Conservation (phyloP, 164 flowering plant species). For the Santalum album region DNA sequence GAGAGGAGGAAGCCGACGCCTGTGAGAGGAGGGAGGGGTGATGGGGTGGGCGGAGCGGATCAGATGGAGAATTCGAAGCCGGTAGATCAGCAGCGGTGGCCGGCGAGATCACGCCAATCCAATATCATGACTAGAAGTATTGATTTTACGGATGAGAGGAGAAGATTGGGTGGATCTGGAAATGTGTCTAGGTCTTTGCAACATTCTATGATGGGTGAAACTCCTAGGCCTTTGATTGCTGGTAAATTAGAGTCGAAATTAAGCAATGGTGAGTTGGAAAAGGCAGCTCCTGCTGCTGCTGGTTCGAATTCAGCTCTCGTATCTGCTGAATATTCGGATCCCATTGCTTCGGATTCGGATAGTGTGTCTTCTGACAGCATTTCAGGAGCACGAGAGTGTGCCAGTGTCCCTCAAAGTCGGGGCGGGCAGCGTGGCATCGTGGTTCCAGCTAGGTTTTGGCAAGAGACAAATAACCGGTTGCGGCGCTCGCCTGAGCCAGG, state of each 20-base stretch:
- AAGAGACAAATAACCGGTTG: conserved; percentile 24
- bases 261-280: not conserved
- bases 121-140: conserved; percentile 26
- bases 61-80: conserved; percentile 28
- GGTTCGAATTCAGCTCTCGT: conserved; percentile 3
- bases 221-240: conserved; percentile 11
- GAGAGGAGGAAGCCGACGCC: conserved; percentile 35
- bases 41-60: conserved; percentile 9
- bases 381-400: conserved; percentile 17
- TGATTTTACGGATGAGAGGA: conserved; percentile 32
- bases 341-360: conserved; percentile 31
- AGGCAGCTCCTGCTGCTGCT: not conserved
- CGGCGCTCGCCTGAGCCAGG: conserved; percentile 29
- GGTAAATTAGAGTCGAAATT: not conserved
- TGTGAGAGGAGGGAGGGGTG: conserved; percentile 19
- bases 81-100: conserved; percentile 46
- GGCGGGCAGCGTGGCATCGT: conserved; percentile 28
- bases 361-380: conserved; percentile 43
- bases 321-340: conserved; percentile 11
- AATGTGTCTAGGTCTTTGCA: conserved; percentile 18
- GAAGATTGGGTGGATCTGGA: conserved; percentile 23
- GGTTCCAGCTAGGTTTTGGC: conserved; percentile 41
- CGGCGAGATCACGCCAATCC: conserved; percentile 27
- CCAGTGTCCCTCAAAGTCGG: conserved; percentile 7
- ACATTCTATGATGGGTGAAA: conserved; percentile 25